These are phyloP conservation scores for Penicillium paneum DNA, from an alignment of 2,329 filamentous ascomycete genomes.

Conservation along the genomic window DNA sequence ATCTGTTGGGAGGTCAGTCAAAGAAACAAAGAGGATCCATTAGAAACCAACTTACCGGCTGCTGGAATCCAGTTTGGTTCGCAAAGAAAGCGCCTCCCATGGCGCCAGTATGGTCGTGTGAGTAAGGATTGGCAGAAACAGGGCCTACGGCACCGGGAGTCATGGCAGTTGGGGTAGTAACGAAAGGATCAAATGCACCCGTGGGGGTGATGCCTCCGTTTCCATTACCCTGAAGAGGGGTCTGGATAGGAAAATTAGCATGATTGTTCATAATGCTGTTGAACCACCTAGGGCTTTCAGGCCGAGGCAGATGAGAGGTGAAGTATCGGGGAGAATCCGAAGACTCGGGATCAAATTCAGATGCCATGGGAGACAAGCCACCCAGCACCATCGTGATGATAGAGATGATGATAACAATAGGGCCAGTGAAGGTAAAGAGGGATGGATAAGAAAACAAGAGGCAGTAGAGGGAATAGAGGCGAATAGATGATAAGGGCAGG, in stretches of 20 bases:
- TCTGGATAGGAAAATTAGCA: constrained; percentile 26
- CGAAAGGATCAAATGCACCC: constrained; percentile 62
- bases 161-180: constrained; percentile 56
- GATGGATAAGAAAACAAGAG: background rate
- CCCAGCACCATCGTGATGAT: background rate
- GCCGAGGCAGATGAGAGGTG: background rate
- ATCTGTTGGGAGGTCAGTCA: constrained; percentile 49
- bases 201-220: constrained; percentile 51
- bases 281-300: background rate
- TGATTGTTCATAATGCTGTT: background rate
- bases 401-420: background rate
- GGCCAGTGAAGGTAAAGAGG: background rate
- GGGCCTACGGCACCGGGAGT: constrained; percentile 44
- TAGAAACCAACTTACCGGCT: constrained; percentile 53
- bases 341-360: background rate
- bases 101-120: constrained; percentile 60
- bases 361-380: background rate
- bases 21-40: background rate
- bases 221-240: constrained; percentile 45
- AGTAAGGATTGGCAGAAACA: constrained; percentile 70
- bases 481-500: background rate
- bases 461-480: background rate
- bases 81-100: constrained; percentile 66
- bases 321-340: background rate
- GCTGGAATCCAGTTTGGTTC: constrained; percentile 56